Conservation (phyloP, 371 early-diverging fungal species). For the Apophysomyces sp. region DNA sequence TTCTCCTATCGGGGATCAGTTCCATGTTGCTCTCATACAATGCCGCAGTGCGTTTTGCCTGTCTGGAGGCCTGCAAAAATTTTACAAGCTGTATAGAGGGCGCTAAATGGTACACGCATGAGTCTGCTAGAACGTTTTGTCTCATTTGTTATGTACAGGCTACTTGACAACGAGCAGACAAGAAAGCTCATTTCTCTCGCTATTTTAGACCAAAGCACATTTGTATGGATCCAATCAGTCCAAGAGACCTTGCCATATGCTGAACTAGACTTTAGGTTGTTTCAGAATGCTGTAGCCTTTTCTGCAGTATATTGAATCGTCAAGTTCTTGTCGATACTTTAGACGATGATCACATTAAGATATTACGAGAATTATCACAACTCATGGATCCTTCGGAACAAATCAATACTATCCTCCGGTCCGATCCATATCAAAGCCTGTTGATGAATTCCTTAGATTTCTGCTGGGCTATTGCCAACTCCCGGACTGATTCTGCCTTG, state of each 20-base stretch:
- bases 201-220: constrained; percentile 32
- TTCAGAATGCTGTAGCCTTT: constrained; percentile 22
- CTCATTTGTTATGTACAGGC: constrained; percentile 11
- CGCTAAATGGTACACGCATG: constrained; percentile 12
- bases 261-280: constrained; percentile 9
- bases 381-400: constrained; percentile 21
- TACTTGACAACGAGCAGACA: constrained; percentile 20
- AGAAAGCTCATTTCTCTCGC: constrained; percentile 19
- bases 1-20: constrained; percentile 12
- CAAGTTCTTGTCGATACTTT: neutral
- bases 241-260: neutral
- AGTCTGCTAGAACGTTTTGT: neutral
- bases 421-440: constrained; percentile 7
- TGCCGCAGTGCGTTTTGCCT: constrained; percentile 33
- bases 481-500: constrained; percentile 2
- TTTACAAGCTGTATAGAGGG: constrained; percentile 20
- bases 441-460: constrained; percentile 37
- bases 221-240: constrained; percentile 13
- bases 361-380: constrained; percentile 1
- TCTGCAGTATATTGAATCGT: constrained; percentile 11
- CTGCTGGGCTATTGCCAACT: constrained; percentile 29
- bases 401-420: constrained; percentile 9
- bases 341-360: neutral
- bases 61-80: constrained; percentile 29
- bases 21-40: constrained; percentile 24